Base-by-base conservation (phyloP, 1,284 basidiomycete genomes). In the Cystobasidium pallidum region DNA sequence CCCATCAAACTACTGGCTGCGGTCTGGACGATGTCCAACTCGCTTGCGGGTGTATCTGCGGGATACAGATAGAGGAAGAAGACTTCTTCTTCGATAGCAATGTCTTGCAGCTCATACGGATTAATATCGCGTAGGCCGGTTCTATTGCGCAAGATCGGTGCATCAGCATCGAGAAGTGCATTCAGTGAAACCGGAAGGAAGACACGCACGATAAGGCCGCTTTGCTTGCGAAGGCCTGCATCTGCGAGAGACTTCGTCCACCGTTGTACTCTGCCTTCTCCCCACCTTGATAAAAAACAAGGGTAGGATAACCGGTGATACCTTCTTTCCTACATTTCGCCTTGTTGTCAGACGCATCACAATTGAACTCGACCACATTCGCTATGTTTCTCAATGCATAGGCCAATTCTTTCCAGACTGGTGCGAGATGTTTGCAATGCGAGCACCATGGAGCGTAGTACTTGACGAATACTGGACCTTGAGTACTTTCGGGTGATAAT, bases 281-380 rank as follows among this genome's bases (percentile, higher is more conserved):
- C 3, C 82, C 84, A 39, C 81, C 78, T 45, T 82, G 78, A 73
- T 85, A 91, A 83, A 89, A 89, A 54, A 87, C 82, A 41, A 95
- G 82, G 64, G 88, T 91, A 0, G 94, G 93, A 81, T 89, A 97
- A 3, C 90, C 91, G 41, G 84, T 79, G 26, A 97, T 84, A 6
- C 84, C 85, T 72, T 92, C 84, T 7, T 81, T 78, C 45, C 83
- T 82, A 80, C 94, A 96, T 2, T 93, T 79, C 0, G 83, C 79
- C 34, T 83, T 83, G 77, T 92, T 82, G 0, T 84, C 73, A 1
- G 41, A 17, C 2, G 43, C 86, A 24, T 94, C 93, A 77, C 93
- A 97, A 79, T 97, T 87, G 28, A 97, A 88, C 73, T 94, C 88
- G 0, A 88, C 91, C 11, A 97, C 83, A 59, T 86, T 89, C 43